A percentile compares a stretch with the other conserved stretches of the same genome.
phyloP scores from a whole-genome alignment of 2,329 filamentous ascomycete genomes.

The Talaromyces marneffei region DNA sequence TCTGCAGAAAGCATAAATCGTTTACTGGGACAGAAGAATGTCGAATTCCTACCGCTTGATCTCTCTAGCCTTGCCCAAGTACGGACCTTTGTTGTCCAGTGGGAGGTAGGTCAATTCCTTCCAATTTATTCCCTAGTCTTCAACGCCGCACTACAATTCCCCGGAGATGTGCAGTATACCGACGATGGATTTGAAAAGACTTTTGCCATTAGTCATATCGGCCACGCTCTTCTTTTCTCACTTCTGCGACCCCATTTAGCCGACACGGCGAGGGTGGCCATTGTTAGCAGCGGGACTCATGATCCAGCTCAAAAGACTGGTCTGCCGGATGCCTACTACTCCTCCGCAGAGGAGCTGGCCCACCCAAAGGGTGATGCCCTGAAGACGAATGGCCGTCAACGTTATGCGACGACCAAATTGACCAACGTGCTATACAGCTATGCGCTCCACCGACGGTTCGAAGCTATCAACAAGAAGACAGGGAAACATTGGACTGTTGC shows the following conservation, averaged over 20 bases:
- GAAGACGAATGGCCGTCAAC: slow-evolving; percentile 31
- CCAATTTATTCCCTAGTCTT: slow-evolving; percentile 44
- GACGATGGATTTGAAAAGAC: slow-evolving; percentile 45
- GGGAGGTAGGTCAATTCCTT: slow-evolving; percentile 30
- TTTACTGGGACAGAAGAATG: slow-evolving; percentile 36
- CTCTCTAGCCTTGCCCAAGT: slow-evolving; percentile 38
- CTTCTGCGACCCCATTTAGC: slow-evolving; percentile 41
- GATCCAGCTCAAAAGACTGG: slow-evolving; percentile 42
- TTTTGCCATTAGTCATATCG: slow-evolving; percentile 48
- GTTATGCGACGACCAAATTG: slow-evolving; percentile 45
- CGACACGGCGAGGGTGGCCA: slow-evolving; percentile 38
- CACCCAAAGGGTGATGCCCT: slow-evolving; percentile 30
- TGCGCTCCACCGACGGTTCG: slow-evolving; percentile 37
- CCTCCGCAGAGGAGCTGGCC: slow-evolving; percentile 42
- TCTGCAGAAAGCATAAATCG: slow-evolving; percentile 42
- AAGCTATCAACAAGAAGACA: slow-evolving; percentile 12
- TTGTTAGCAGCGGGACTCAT: slow-evolving; percentile 44
- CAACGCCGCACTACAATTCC: slow-evolving; percentile 47
- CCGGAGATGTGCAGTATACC: slow-evolving; percentile 29
- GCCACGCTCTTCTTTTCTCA: slow-evolving; percentile 47
- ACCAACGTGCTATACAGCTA: slow-evolving; percentile 47
- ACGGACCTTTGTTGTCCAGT: slow-evolving; percentile 38
- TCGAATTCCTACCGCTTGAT: slow-evolving; percentile 41
- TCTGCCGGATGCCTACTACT: slow-evolving; percentile 42
- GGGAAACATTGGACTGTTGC: slow-evolving; percentile 35